Base-by-base conservation (phyloP, 2,329 filamentous ascomycete genomes). In the Colletotrichum navitas region DNA sequence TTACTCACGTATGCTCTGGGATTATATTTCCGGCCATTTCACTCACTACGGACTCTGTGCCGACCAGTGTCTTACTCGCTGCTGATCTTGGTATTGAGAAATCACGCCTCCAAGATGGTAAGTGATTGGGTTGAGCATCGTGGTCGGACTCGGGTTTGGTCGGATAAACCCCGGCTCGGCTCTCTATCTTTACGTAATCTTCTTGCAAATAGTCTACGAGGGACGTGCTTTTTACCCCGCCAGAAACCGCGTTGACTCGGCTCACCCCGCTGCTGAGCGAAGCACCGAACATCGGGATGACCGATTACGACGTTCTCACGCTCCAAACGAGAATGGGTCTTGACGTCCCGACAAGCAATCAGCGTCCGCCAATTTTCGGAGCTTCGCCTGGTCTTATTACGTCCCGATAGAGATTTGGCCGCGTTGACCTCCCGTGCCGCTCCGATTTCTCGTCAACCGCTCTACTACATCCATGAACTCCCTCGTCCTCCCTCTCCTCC, bases 401-500 rank as follows among this genome's bases (percentile, higher is more conserved):
- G 49, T 51, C 21, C 11, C 24, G 45, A 39, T 26, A 63, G 51
- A 45, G 39, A 47, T 39, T 14, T 43, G 59, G n/a, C 41, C 45
- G 55, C 39, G 32, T 36, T 24, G 26, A 41, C 52, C 39, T 36
- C 24, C 58, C 52, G 52, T 63, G 41, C 54, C 18, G 52, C 61
- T 54, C 60, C 47, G 69, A 59, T 43, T 52, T 60, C 43, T 56
- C 26, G 24, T 71, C 32, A 24, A 45, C 24, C 18, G 18, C 52
- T 47, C 54, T 52, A 45, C 49, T 41, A 43, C 29, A 47, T 63
- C 64, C 68, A 73, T 73, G 72, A 72, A 18, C 56, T 73, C 69
- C n/a, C 39, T 66, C 32, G 24, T 69, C n/a, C 55, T 55, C 56
- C 68, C 72, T 68, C 64, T 73, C 60, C 56, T 73, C 64, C 72